Evolutionary conservation across 306 rosid species (phyloP), one percentile per base, ranked within the genome.

Genomic region (Cucurbita argyrosperma): DNA sequence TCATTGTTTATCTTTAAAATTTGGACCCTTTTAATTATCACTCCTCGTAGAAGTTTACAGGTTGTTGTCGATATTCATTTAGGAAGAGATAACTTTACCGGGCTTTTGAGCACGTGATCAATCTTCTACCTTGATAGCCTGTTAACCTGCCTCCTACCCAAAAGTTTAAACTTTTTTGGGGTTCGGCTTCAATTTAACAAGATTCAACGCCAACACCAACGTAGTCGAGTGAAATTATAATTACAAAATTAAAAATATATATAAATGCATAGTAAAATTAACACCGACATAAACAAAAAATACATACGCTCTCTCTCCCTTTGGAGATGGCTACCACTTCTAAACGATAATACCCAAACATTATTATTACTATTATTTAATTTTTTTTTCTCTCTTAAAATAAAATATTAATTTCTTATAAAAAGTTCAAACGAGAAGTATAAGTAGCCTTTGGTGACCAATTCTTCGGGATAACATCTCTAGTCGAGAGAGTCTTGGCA

Each of bases 371-470:
- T 18, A 53, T 53, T 16, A 7, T n/a, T 30, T 30, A 30, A 26
- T 53, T 5, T 50, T 49, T 12, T 12, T 49, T 49, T 49, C 16
- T 49, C 53, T 50, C 7, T 50, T 5, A 14, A 14, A n/a, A 50
- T 5, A 14, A 50, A 13, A 7, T n/a, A 50, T 7, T 53, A n/a
- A 16, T 7, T 53, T 54, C 12, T 60, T 16, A 62, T 3, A 39
- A 60, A 83, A 92, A 92, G 42, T 90, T 88, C 10, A 90, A 78
- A 76, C 89, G 84, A 51, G 98, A 88, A n/a, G 92, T 71, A 72
- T 92, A 92, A 53, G 92, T 92, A 40, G 87, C 87, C 76, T 87
- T 88, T 1, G 98, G 90, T 82, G 96, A 70, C 96, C 96, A 92
- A 43, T 87, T 87, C 53, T 75, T 55, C 14, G 98, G 98, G 74